Percentiles rank a stretch among this genome's conserved stretches.
Evolutionary conservation across 192 early-diverging fungal genomes (phyloP).

Genomic region (Coemansia sp.): DNA sequence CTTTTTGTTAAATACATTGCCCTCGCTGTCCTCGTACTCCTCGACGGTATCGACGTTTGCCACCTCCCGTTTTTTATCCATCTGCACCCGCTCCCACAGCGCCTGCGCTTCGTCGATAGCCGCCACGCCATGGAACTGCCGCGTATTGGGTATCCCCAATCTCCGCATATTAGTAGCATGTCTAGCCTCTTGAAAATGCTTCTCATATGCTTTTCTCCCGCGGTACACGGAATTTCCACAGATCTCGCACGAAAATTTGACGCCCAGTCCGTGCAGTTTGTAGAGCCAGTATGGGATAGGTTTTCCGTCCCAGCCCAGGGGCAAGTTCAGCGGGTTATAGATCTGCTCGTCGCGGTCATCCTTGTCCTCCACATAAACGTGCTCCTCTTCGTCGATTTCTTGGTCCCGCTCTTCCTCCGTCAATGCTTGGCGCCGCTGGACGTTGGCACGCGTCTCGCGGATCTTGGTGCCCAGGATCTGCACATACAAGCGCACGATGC

Average conservation of each 20-base stretch:
- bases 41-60: conserved; percentile 83
- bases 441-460: conserved; percentile 82
- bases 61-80: conserved; percentile 61
- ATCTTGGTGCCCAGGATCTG: conserved; percentile 59
- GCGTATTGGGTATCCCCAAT: conserved; percentile 85
- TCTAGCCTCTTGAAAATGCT: conserved; percentile 93
- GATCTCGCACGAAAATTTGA: conserved; percentile 95
- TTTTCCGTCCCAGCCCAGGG: conserved; percentile 97
- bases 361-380: conserved; percentile 64
- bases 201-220: conserved; percentile 94
- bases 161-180: conserved; percentile 94
- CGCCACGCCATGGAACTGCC: conserved; percentile 91
- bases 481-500: conserved; percentile 62
- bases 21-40: conserved; percentile 83
- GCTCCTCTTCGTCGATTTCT: conserved; percentile 72
- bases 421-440: conserved; percentile 89
- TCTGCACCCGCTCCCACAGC: conserved; percentile 89
- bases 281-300: conserved; percentile 99
- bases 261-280: conserved; percentile 94
- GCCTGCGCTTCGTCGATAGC: conserved; percentile 82
- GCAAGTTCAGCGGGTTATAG: conserved; percentile 96
- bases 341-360: conserved; percentile 86
- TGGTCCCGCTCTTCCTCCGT: conserved; percentile 81
- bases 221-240: conserved; percentile 95
- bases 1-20: conserved; percentile 88